Base-by-base conservation (phyloP, 2,329 filamentous ascomycete genomes). In the Paracamarosporium sp. region DNA sequence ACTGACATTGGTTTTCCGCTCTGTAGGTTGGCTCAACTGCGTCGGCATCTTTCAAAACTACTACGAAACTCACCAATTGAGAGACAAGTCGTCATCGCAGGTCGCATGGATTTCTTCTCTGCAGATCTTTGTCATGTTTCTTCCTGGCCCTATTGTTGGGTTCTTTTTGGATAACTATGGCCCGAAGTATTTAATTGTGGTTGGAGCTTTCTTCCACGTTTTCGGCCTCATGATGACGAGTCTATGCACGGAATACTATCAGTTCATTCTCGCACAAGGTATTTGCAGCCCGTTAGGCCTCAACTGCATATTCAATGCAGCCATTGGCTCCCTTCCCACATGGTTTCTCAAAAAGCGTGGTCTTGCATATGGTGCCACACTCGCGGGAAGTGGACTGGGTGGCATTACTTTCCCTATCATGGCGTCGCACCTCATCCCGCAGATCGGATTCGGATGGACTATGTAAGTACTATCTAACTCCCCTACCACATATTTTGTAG, bases 181-280 rank as follows among this genome's bases (percentile, higher is more conserved):
- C 0, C 86, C 88, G 0, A 81, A 83, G 27, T 81, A 77, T 45
- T 74, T 90, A 0, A 69, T 88, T 1, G 31, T 86, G 1, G 67
- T 70, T 12, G 86, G 86, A 15, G 82, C 79, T 0, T 72, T 87
- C 51, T 67, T 87, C 31, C 83, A 88, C 54, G 82, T 89, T 15
- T 83, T 89, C 53, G 83, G 85, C 2, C 67, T 89, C 5, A 88
- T 90, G 85, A 88, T 89, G 85, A 80, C 84, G 0, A 83, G 80
- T 7, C 71, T 89, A 56, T 87, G 79, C 52, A 82, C 76, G 0
- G 64, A 83, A 54, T 86, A 84, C 67, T 86, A 81, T 60, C 83
- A 85, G 35, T 81, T 85, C 65, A 70, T 86, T 46, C 81, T 86
- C 5, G 77, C 83, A 0, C 84, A 87, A 60, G 82, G 81, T 4